These are phyloP conservation scores for Solanum microdontum DNA, from an alignment of 257 asterid species.

Conservation along the genomic window DNA sequence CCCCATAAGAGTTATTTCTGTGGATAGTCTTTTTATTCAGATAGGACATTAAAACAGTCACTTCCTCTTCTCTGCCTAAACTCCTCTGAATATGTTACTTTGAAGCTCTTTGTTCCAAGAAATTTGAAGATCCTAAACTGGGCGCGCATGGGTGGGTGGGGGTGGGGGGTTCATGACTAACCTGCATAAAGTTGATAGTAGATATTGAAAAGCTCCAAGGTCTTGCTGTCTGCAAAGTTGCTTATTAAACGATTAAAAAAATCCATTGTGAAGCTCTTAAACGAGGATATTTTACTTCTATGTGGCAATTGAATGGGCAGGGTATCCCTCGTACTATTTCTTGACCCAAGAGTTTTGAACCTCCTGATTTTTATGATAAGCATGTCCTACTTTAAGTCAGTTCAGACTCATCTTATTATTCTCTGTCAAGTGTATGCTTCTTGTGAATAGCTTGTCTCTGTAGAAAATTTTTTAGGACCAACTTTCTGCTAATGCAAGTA, in stretches of 20 bases:
- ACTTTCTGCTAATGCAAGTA: not conserved
- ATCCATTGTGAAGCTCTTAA: not conserved
- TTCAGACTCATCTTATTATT: not conserved
- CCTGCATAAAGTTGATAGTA: not conserved
- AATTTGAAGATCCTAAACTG: no score
- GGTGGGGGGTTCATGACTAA: not conserved
- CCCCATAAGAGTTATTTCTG: not conserved
- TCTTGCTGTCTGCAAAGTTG: not conserved
- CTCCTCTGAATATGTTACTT: no score
- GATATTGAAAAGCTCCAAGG: not conserved
- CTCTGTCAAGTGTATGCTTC: not conserved
- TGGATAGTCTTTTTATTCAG: not conserved
- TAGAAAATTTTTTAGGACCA: not conserved
- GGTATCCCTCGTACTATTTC: not conserved
- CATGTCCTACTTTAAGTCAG: not conserved
- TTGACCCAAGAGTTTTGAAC: not conserved
- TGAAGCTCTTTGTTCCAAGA: no score
- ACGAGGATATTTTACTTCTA: not conserved
- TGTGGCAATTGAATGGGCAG: not conserved
- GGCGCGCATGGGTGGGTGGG: no score
- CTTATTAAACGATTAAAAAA: not conserved
- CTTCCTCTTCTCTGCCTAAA: not conserved
- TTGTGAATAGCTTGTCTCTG: not conserved
- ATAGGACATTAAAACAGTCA: not conserved
- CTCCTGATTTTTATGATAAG: not conserved